Conservation (phyloP, 1,284 basidiomycete genomes). For the Pseudomicrostroma phylloplanum region DNA sequence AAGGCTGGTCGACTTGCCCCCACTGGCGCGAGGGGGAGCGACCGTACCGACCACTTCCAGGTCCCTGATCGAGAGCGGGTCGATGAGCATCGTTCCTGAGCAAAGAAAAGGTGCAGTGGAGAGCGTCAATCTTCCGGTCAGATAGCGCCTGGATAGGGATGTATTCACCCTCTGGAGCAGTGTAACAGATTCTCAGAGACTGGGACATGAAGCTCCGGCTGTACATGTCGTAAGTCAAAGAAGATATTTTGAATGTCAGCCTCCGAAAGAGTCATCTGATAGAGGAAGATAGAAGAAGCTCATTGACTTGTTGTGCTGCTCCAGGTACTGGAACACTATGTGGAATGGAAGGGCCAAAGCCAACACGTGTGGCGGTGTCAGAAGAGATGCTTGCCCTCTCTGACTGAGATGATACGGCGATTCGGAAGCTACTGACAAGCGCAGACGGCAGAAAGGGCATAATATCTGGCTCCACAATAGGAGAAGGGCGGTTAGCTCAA, state of each 20-base stretch:
- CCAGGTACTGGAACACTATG: slow-evolving; percentile 10
- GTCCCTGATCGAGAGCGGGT: not conserved
- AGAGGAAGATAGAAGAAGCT: no score
- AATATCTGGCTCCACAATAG: slow-evolving; percentile 2
- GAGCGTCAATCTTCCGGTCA: not conserved
- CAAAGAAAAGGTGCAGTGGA: not conserved
- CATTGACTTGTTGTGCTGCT: not conserved
- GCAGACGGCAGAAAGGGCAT: slow-evolving; percentile 9
- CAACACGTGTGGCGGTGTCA: no score
- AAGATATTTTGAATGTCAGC: no score
- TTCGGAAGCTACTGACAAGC: not conserved
- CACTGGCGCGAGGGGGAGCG: not conserved
- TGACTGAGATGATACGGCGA: no score
- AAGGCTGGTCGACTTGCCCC: not conserved
- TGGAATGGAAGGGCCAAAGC: no score
- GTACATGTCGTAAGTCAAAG: no score
- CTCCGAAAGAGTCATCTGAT: no score
- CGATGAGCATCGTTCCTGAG: slow-evolving; percentile 13
- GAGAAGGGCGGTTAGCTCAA: not conserved
- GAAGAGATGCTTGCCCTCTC: no score
- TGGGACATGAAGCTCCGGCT: not conserved
- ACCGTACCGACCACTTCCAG: slow-evolving; percentile 11
- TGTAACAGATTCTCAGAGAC: slow-evolving; percentile 9
- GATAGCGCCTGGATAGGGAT: not conserved
- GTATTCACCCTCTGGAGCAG: slow-evolving; percentile 8